Evolutionary conservation across 805 yeast genomes (phyloP), one percentile per base, ranked within the genome.

Genomic region (Saturnispora ahearnii): DNA sequence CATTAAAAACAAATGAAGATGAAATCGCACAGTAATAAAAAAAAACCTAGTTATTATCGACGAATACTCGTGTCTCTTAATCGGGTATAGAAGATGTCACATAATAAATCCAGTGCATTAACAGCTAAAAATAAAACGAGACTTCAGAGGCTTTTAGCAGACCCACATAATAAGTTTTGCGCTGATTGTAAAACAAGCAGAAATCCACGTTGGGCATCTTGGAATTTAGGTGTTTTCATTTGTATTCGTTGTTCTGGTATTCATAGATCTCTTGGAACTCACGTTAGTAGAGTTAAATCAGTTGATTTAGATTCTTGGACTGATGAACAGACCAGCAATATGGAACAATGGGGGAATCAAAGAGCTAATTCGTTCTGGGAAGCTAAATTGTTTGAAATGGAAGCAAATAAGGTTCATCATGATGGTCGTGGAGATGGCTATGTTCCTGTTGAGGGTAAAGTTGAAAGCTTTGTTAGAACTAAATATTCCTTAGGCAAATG

Each of bases 171-270:
- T 71, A 79, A 78, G 60, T 52, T 70, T 41, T 91, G 99, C 66
- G 96, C 90, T 2, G 99, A 91, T 66, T 91, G 99, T 69, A 91
- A 93, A 65, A 76, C 81, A 0, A 77, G 91, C 12, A 76, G 84
- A 33, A 95, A 91, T 66, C 99, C 99, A 22, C 76, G 98, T 49
- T 91, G 99, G 99, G 96, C 98, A 10, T 83, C 95, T 18, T 91
- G 97, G 96, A 89, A 84, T 58, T 66, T 91, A 48, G 99, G 99
- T 24, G 80, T 93, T 50, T 90, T 93, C 61, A 77, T 91, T 40
- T 91, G 99, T 66, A 91, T 91, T 55, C 76, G 93, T 59, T 91
- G 99, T 67, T 90, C 97, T 1, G 99, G 99, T 1, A 85, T 91
- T 54, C 99, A 91, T 64, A 75, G 98, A 62, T 79, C 91, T 46